Conservation (phyloP, 2,329 filamentous ascomycete genomes). For the Thelonectria discophora region DNA sequence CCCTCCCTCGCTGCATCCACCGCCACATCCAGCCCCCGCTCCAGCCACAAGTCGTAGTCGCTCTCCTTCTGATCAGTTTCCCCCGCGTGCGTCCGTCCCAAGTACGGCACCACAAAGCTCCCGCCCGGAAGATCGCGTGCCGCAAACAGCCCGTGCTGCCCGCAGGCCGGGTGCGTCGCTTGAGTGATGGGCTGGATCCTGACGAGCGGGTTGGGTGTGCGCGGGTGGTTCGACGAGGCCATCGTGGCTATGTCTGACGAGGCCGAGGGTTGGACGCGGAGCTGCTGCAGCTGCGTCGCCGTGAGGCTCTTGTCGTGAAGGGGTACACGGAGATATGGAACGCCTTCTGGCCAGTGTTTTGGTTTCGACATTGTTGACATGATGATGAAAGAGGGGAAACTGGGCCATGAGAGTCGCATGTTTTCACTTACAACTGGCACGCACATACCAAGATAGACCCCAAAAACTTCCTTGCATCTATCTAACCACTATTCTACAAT, state of each 20-base stretch:
- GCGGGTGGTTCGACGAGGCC: conserved; percentile 44
- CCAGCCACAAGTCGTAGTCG: conserved; percentile 73
- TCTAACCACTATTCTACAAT: conserved; percentile 43
- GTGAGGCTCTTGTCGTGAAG: conserved; percentile 58
- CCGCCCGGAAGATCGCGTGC: conserved; percentile 61
- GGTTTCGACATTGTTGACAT: conserved; percentile 51
- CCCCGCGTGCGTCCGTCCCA: conserved; percentile 64
- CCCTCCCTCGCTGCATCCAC: conserved; percentile 67
- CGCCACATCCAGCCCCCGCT: conserved; percentile 63
- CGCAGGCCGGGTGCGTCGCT: conserved; percentile 63
- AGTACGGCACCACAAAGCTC: conserved; percentile 67
- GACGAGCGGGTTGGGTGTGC: conserved; percentile 59
- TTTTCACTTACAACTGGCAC: too few relatives aligned
- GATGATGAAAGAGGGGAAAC: not conserved
- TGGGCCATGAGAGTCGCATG: too few relatives aligned
- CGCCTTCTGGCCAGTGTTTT: conserved; percentile 65
- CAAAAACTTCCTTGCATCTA: conserved; percentile 20
- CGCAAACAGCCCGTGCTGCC: conserved; percentile 70
- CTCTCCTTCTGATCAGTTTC: conserved; percentile 38
- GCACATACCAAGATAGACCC: not conserved
- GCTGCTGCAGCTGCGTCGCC: conserved; percentile 50
- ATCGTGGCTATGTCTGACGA: conserved; percentile 37
- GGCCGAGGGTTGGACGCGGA: conserved; percentile 46
- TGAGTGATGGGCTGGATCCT: conserved; percentile 63
- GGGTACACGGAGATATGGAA: conserved; percentile 63